Percentiles rank a stretch among this genome's conserved stretches.
These are phyloP conservation scores for Dimargaris verticillata DNA, from an alignment of 192 early-diverging fungal genomes.

Conservation along the genomic window DNA sequence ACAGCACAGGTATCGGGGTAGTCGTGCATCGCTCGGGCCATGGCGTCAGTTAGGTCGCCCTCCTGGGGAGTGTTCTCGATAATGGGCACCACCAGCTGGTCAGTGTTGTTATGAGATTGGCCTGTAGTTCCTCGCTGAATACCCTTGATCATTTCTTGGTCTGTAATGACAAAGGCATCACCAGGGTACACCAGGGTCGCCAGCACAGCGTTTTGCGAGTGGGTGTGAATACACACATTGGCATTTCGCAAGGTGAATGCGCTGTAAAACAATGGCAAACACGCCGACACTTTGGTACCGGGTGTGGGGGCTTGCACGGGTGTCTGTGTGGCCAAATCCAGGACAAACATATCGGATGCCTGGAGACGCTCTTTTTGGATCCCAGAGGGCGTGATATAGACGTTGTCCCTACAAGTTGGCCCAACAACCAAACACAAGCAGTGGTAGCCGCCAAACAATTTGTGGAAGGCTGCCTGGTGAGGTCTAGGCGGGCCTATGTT, in stretches of 20 bases:
- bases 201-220: constrained; percentile 91
- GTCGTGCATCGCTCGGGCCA: constrained; percentile 72
- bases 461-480: no score
- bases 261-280: constrained; percentile 90
- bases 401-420: constrained; percentile 24
- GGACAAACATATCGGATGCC: constrained; percentile 71
- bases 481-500: no score
- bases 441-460: no score
- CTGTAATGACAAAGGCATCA: constrained; percentile 67
- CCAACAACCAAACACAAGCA: no score
- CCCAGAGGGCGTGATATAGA: constrained; percentile 83
- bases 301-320: constrained; percentile 51
- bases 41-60: constrained; percentile 72
- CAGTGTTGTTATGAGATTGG: constrained; percentile 54
- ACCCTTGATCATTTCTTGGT: constrained; percentile 99
- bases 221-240: constrained; percentile 89
- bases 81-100: constrained; percentile 78
- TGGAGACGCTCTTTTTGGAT: constrained; percentile 92
- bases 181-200: constrained; percentile 65
- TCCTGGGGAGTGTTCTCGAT: constrained; percentile 92
- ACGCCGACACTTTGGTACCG: constrained; percentile 68
- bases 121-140: constrained; percentile 58
- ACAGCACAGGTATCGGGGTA: constrained; percentile 88
- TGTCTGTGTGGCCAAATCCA: constrained; percentile 36
- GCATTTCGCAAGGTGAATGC: constrained; percentile 72